Conservation (phyloP, 1,284 basidiomycete species). For the Cryptococcus sp. region DNA sequence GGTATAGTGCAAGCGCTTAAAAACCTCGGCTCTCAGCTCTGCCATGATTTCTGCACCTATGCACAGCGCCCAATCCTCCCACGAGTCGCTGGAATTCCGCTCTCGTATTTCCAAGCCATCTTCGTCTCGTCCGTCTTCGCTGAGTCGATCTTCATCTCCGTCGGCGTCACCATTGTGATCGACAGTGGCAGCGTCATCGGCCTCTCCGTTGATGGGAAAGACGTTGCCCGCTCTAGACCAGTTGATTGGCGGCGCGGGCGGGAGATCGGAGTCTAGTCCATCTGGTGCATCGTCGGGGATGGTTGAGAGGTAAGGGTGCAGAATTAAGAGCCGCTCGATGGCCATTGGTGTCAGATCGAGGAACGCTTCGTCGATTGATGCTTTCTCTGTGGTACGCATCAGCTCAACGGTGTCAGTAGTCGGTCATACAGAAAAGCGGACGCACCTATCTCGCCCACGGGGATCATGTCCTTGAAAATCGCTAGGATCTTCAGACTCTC, state of each 20-base stretch:
- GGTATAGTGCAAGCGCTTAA: constrained; percentile 79
- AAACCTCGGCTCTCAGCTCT: constrained; percentile 70
- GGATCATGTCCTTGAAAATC: constrained; percentile 77
- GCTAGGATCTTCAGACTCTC: constrained; percentile 89
- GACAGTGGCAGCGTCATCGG: constrained; percentile 19
- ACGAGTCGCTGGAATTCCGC: constrained; percentile 56
- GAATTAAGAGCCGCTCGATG: constrained; percentile 67
- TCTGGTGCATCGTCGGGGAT: constrained; percentile 68
- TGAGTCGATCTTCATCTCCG: constrained; percentile 24
- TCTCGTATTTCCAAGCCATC: constrained; percentile 10
- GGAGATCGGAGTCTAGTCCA: constrained; percentile 78
- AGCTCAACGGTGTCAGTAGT: not conserved
- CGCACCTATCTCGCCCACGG: constrained; percentile 67
- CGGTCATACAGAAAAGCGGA: not conserved
- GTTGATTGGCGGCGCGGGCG: constrained; percentile 66
- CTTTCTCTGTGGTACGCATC: constrained; percentile 63
- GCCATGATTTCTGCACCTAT: constrained; percentile 87
- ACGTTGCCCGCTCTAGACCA: constrained; percentile 72
- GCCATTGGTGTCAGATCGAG: constrained; percentile 82
- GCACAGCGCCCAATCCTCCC: constrained; percentile 91
- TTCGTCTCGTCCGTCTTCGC: constrained; percentile 17
- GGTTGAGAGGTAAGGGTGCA: constrained; percentile 73
- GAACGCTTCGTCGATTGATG: constrained; percentile 73
- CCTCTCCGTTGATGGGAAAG: constrained; percentile 64
- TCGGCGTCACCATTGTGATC: constrained; percentile 9